Evolutionary conservation across 345 rosid genomes (phyloP), one percentile per base, ranked within the genome.

Genomic region (Bretschneidera sinensis): DNA sequence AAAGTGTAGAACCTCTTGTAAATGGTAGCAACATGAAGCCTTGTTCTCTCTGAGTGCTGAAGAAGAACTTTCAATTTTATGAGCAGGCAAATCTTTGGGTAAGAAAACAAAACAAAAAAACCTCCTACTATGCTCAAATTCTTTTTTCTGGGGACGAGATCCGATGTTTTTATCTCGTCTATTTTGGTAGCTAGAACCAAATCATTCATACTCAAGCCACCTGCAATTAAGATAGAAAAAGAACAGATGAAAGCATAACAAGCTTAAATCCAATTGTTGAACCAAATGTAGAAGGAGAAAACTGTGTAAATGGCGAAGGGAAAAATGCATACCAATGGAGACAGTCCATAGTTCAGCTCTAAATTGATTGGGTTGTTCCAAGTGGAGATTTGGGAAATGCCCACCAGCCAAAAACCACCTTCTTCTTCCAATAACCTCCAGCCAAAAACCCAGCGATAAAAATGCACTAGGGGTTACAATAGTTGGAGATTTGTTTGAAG

Each of bases 181-280:
- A 94, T 75, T 67, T 94, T 94, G 28, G 97, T 91, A 21, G 99
- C 99, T 21, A 90, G 65, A 15, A 90, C 83, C 78, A 90, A 90
- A 70, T 94, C 97, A 18, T 90, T 94, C 86, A 88, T 72, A 73
- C 92, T 88, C 68, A 94, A 68, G 17, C 99, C 96, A 33, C 97
- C 96, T 89, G 85, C 72, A 53, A 11, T 53, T 53, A 16, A 21
- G 17, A 53, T 9, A 9, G 50, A 50, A 23, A 69, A 61, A 39
- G 45, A 39, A 39, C 15, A 39, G 4, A 14, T 39, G 45, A 11
- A 39, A 39, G 16, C 9, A 14, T 13, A 39, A 39, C 45, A 11
- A 39, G 45, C 45, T 39, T 39, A 39, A 39, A 9, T 31, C 35
- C 35, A 31, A 31, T n/a, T n/a, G n/a, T n/a, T n/a, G n/a, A n/a